Evolutionary conservation across 2,329 filamentous ascomycete species (phyloP).

Genomic region (Diaporthe humulicola): DNA sequence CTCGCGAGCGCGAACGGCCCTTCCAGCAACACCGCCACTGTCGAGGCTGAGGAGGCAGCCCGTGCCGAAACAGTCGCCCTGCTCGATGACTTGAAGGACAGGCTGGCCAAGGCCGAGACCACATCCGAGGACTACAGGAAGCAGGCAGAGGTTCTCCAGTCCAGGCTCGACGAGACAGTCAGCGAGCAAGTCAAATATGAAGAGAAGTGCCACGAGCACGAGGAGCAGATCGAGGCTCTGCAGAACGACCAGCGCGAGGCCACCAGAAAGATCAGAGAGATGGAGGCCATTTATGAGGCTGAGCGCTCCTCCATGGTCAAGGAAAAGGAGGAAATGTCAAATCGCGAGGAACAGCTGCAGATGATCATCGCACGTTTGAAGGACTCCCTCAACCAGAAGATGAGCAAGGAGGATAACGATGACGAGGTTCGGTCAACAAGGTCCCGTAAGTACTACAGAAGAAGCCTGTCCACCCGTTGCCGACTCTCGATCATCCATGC

Average conservation of each 20-base stretch:
- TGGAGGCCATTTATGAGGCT: constrained; percentile 92
- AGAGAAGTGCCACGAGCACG: constrained; percentile 87
- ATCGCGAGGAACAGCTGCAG: constrained; percentile 91
- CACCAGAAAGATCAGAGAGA: constrained; percentile 86
- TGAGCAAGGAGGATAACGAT: constrained; percentile 68
- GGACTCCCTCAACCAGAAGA: constrained; percentile 85
- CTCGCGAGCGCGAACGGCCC: constrained; percentile 50
- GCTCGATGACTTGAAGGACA: constrained; percentile 87
- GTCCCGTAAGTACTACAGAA: constrained; percentile 61
- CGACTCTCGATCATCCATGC: neutral
- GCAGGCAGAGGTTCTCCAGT: constrained; percentile 86
- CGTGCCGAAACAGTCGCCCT: constrained; percentile 83
- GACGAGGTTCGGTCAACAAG: constrained; percentile 71
- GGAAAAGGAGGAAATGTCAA: constrained; percentile 90
- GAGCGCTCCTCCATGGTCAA: constrained; percentile 89
- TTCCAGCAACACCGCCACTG: constrained; percentile 55
- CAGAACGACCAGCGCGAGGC: constrained; percentile 89
- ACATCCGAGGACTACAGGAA: constrained; percentile 84
- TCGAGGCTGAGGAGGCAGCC: constrained; percentile 76
- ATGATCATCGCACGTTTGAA: constrained; percentile 91
- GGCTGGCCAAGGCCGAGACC: constrained; percentile 83
- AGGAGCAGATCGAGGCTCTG: constrained; percentile 84
- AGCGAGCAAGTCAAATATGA: constrained; percentile 89
- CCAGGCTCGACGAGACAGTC: constrained; percentile 85
- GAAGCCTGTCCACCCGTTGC: neutral